Conservation (phyloP, 2,329 filamentous ascomycete genomes). For the Cladosporium sp. region DNA sequence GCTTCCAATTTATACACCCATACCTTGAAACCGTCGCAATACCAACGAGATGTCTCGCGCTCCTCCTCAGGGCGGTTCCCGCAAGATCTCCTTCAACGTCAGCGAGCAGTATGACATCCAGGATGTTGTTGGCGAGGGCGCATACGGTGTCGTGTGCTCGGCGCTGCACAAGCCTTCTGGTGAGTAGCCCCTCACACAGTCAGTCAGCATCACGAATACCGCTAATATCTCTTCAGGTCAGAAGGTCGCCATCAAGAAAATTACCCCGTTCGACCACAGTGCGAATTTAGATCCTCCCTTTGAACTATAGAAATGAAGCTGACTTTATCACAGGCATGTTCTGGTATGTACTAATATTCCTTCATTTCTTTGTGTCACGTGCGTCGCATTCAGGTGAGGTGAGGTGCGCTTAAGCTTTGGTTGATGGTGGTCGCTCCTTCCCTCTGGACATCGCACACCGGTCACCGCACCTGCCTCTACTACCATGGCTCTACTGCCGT, state of each 20-base stretch:
- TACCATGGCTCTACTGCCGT: no score
- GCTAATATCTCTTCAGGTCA: no score
- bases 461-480: no score
- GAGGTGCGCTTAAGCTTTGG: no score
- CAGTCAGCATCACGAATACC: no score
- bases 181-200: no score
- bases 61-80: conserved; percentile 52
- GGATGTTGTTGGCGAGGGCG: conserved; percentile 97
- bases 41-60: conserved; percentile 26
- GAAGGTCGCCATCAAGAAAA: conserved; percentile 99
- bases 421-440: no score
- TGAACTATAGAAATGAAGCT: background rate
- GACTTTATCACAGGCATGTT: no score
- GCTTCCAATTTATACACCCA: background rate
- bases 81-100: conserved; percentile 99
- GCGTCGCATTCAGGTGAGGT: no score
- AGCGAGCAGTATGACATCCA: conserved; percentile 99
- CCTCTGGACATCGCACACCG: no score
- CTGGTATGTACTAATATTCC: no score
- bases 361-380: no score
- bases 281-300: conserved; percentile 58
- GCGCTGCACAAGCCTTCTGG: conserved; percentile 96
- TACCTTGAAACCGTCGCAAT: background rate
- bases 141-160: conserved; percentile 97
- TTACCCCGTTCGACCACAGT: conserved; percentile 98